A percentile compares a stretch with the other conserved stretches of the same genome.
Evolutionary conservation across 1,284 basidiomycete genomes (phyloP).

Genomic region (Apiotrichum porosum): DNA sequence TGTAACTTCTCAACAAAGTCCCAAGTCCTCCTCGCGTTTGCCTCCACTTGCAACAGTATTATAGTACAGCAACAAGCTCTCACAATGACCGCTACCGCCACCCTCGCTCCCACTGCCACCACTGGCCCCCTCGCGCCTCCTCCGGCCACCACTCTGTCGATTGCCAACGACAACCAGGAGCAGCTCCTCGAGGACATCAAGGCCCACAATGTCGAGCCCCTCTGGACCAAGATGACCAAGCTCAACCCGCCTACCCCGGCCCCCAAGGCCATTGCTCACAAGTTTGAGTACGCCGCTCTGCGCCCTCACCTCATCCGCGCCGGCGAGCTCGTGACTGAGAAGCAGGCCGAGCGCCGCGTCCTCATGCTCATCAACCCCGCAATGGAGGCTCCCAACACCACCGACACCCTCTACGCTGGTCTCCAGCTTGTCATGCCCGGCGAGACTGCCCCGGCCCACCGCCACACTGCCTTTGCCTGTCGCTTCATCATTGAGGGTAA

Average conservation of each 20-base stretch:
- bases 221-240: slow-evolving; percentile 18
- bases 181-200: slow-evolving; percentile 16
- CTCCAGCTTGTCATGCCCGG: slow-evolving; percentile 24
- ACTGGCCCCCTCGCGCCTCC: slow-evolving; percentile 7
- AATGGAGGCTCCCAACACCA: slow-evolving; percentile 13
- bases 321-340: slow-evolving; percentile 19
- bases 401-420: slow-evolving; percentile 24
- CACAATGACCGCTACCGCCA: slow-evolving; percentile 1
- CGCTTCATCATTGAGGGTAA: slow-evolving; percentile 27
- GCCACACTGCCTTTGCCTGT: slow-evolving; percentile 21
- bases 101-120: not conserved
- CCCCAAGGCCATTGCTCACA: slow-evolving; percentile 19
- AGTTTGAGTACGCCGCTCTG: slow-evolving; percentile 17
- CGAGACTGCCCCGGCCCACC: slow-evolving; percentile 24
- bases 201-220: slow-evolving; percentile 7
- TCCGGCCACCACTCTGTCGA: slow-evolving; percentile 2
- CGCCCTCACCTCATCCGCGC: slow-evolving; percentile 22
- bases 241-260: slow-evolving; percentile 13
- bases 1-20: too few species aligned
- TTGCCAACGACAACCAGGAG: slow-evolving; percentile 18
- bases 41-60: too few species aligned
- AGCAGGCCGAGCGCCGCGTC: slow-evolving; percentile 24
- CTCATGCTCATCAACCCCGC: slow-evolving; percentile 23
- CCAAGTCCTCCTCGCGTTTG: too few species aligned
- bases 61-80: too few species aligned